Base-by-base conservation (phyloP, 1,139 yeast genomes). In the Candida buenavistaensis region DNA sequence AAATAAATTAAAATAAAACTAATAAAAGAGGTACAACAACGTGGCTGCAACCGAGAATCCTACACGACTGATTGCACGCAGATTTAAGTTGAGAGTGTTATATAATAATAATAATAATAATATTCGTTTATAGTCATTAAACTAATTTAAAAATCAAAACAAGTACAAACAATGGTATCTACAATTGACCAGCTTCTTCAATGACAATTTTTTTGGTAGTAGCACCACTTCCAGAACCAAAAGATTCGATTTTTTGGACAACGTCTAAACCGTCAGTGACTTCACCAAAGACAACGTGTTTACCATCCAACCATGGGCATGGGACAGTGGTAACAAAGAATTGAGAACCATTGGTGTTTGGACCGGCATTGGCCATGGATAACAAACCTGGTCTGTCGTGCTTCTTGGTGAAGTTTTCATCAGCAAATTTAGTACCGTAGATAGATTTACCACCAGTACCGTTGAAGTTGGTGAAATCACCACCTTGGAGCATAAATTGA, bases 191-290 rank as follows among this genome's bases (percentile, higher is more conserved):
- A 57, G 83, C 79, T 62, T 79, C 77, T 55, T 82, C 87, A 59
- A 92, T 83, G 71, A 78, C 70, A 63, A 92, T 68, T 72, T 76
- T 81, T 54, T 85, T 83, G 51, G 73, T 73, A 62, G 97, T 80
- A 51, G 85, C 72, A 72, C 98, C 98, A 47, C 82, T 71, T 57
- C 73, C 66, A 44, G 97, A 81, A 64, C 98, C 98, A 57, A 68
- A 74, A 45, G 81, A 51, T 78, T 92, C 98, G 59, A 92, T 75
- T 76, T 83, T 80, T 86, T 88, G 85, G 69, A 92, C 96, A 57
- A 89, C 65, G 57, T 90, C 96, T 62, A 72, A 69, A 58, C 97
- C 97, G 40, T 89, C 96, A 54, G 71, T 65, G 53, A 92, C 97
- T 77, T 90, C 97, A 67, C 98, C 98, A 52, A 79, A 77, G 0